phyloP scores from a whole-genome alignment of 345 rosid species.

The rapeseed (Brassica napus) region Da-Ae NC_063446.1:10242001-10242500 shows the following conservation, averaged over 20 bases:
- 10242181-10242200: not conserved
- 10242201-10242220: not conserved
- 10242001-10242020: not conserved
- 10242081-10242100: conserved; percentile 25
- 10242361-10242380: conserved; percentile 20
- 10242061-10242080: conserved; percentile 14
- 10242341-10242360: conserved; percentile 30
- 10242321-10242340: conserved; percentile 20
- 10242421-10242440: not conserved
- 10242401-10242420: conserved; percentile 2
- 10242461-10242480: conserved; percentile 11
- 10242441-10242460: not conserved
- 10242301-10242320: conserved; percentile 32
- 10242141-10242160: not conserved
- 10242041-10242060: not conserved
- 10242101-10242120: not conserved
- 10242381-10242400: not conserved
- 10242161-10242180: not conserved
- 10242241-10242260: conserved; percentile 21
- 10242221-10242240: not conserved
- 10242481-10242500: not conserved
- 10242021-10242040: not conserved
- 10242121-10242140: not conserved
- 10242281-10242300: conserved; percentile 32
- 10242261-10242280: not conserved